Base-by-base conservation (phyloP, 805 yeast species). In the Candida lessepsii region DNA sequence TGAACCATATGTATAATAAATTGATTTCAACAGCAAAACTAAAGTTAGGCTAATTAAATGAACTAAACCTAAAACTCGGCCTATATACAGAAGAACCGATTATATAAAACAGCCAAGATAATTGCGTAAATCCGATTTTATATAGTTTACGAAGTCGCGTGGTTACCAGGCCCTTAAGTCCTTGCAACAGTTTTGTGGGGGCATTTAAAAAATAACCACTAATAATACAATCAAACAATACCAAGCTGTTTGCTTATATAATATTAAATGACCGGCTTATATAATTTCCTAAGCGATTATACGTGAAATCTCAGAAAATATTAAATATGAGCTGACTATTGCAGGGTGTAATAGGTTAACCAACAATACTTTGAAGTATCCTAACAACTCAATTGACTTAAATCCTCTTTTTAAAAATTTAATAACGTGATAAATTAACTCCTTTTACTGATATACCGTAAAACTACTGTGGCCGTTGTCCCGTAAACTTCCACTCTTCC, bases 101-200 rank as follows among this genome's bases (percentile, higher is more conserved):
- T n/a, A n/a, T n/a, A n/a, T n/a, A n/a, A n/a, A n/a, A n/a, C n/a
- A 7, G 23, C 9, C 9, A 20, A 9, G 23, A 7, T 27, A 14
- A 27, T 13, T 27, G 29, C 24, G 18, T 29, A 17, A 29, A 18
- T 15, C 24, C 33, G 24, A 29, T 15, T 18, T 29, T 29, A 29
- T 29, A 29, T 29, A 29, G 29, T 13, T n/a, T 28, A 16, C 4
- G 10, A 8, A 5, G 20, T 28, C 31, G 31, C 20, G 31, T 3
- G 20, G 5, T 4, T 13, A 29, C 33, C 33, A 18, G 10, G 4
- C 20, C 18, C 35, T 32, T 21, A 32, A 32, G 20, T 32, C 35
- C 35, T 21, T 32, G 16, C 5, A 16, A 30, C 20, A 5, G 16
- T 32, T 32, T 32, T 32, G 35, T 32, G 35, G 35, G 33, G 35